Conservation (phyloP, 2,329 filamentous ascomycete genomes). For the Exserohilum rostratum region DNA sequence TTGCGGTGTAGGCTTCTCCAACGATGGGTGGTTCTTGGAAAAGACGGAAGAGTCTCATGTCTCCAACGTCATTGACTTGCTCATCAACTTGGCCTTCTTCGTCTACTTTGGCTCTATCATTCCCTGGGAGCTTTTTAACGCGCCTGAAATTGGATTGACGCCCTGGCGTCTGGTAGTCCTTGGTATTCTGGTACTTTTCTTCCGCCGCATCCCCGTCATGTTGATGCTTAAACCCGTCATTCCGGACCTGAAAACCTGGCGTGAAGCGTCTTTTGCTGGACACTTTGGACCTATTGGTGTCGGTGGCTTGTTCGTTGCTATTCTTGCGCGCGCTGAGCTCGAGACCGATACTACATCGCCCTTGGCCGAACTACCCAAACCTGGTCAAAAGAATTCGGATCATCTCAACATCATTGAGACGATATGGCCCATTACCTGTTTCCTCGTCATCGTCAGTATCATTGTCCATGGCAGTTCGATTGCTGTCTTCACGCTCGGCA, state of each 20-base stretch:
- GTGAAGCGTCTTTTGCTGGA: constrained; percentile 93
- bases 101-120: constrained; percentile 98
- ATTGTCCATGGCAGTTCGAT: constrained; percentile 97
- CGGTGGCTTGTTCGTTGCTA: constrained; percentile 93
- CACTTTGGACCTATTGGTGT: constrained; percentile 98
- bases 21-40: constrained; percentile 97
- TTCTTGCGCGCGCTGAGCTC: constrained; percentile 89
- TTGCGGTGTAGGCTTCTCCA: constrained; percentile 97
- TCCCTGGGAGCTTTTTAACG: constrained; percentile 91
- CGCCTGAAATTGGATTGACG: constrained; percentile 69
- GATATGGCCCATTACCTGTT: constrained; percentile 95
- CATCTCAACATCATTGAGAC: constrained; percentile 77
- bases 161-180: constrained; percentile 95
- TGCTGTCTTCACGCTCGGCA: constrained; percentile 95
- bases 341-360: constrained; percentile 79
- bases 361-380: constrained; percentile 65
- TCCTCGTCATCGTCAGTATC: constrained; percentile 93
- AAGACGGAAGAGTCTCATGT: constrained; percentile 99
- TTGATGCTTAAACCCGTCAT: constrained; percentile 87
- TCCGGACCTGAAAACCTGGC: constrained; percentile 97
- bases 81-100: constrained; percentile 97
- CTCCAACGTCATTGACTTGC: constrained; percentile 96
- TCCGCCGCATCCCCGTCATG: constrained; percentile 96
- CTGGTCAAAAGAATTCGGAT: constrained; percentile 53
- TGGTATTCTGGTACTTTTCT: constrained; percentile 90